phyloP scores from a whole-genome alignment of 371 early-diverging fungal genomes.

The Saksenaea vasiformis region DNA sequence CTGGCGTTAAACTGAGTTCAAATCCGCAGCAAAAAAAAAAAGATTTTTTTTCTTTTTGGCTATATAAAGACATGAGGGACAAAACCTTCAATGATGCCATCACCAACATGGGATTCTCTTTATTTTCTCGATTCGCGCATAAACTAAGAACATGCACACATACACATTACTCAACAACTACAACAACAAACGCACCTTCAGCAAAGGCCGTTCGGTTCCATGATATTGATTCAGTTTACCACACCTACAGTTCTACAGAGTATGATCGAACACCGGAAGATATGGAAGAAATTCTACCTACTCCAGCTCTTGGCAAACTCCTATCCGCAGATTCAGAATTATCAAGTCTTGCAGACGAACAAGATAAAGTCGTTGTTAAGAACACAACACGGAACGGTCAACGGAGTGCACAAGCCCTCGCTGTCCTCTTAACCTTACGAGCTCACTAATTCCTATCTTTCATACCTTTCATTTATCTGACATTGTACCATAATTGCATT shows the following conservation, averaged over 20 bases:
- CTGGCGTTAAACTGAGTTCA: not conserved
- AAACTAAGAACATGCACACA: not conserved
- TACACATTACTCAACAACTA: not conserved
- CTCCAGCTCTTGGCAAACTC: not conserved
- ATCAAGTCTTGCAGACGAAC: not conserved
- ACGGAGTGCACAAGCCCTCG: conserved; percentile 1
- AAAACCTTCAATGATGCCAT: not conserved
- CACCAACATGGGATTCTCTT: not conserved
- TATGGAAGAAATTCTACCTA: not conserved
- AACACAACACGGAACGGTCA: not conserved
- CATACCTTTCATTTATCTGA: not conserved
- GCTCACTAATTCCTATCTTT: not conserved
- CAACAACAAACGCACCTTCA: not conserved
- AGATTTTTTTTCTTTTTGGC: not conserved
- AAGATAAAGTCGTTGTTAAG: not conserved
- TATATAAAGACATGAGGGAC: not conserved
- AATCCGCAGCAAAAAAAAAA: conserved; percentile 6
- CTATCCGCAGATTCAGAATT: not conserved
- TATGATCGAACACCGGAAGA: conserved; percentile 1
- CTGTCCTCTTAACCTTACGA: not conserved
- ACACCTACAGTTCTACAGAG: not conserved
- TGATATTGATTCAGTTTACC: not conserved
- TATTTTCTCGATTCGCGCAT: conserved; percentile 5
- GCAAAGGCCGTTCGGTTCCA: not conserved
- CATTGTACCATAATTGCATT: conserved; percentile 3